These are phyloP conservation scores for Tricholoma bakamatsutake DNA, from an alignment of 768 basidiomycete species.

Conservation along the genomic window DNA sequence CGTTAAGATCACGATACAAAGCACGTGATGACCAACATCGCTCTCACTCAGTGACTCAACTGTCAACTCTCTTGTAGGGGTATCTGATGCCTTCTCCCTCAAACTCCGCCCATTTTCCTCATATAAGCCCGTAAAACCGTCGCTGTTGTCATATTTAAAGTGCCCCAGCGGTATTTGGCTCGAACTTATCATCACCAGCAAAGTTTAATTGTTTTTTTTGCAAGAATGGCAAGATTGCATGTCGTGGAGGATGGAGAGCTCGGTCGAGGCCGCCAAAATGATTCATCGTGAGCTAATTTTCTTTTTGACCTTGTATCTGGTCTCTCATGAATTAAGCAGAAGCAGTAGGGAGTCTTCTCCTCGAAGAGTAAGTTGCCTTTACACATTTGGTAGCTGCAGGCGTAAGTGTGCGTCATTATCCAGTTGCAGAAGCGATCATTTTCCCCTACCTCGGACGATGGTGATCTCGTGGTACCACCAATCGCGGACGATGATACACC, in stretches of 20 bases:
- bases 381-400: neutral
- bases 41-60: too few species aligned
- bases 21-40: neutral
- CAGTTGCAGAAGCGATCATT: conserved; percentile 45
- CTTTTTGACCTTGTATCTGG: neutral
- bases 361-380: conserved; percentile 29
- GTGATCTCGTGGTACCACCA: conserved; percentile 30
- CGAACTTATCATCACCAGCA: neutral
- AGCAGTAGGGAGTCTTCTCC: conserved; percentile 58
- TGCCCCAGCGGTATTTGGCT: neutral
- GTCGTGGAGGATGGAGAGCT: conserved; percentile 26
- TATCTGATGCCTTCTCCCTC: neutral
- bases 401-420: conserved; percentile 2
- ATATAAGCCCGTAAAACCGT: neutral
- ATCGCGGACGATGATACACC: conserved; percentile 41
- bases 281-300: conserved; percentile 31
- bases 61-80: neutral
- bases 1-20: neutral
- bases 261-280: conserved; percentile 32
- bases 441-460: conserved; percentile 50
- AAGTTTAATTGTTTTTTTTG: neutral
- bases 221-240: conserved; percentile 9
- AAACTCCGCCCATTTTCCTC: neutral
- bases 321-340: conserved; percentile 22
- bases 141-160: neutral